These are phyloP conservation scores for Exserohilum rostratum DNA, from an alignment of 2,329 filamentous ascomycete genomes.

Conservation along the genomic window DNA sequence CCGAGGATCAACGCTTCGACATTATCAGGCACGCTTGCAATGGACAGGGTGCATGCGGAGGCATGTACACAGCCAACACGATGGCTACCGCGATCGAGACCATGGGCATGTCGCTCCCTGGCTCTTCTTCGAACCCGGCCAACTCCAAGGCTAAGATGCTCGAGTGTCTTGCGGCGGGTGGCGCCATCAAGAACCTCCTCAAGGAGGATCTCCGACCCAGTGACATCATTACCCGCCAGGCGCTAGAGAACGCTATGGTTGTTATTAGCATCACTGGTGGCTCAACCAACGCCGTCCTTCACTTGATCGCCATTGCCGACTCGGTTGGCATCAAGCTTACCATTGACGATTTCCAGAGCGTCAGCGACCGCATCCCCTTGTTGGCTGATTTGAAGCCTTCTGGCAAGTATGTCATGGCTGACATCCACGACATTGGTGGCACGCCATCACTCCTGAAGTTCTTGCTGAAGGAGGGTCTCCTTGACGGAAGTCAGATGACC, in stretches of 20 bases:
- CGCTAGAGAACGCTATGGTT: conserved; percentile 60
- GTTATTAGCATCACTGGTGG: conserved; percentile 58
- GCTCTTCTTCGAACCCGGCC: conserved; percentile 59
- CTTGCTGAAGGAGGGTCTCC: conserved; percentile 56
- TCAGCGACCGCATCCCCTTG: conserved; percentile 58
- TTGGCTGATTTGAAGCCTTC: conserved; percentile 60
- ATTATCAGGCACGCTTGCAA: conserved; percentile 93
- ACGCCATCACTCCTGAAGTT: conserved; percentile 58
- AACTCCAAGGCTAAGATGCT: conserved; percentile 58
- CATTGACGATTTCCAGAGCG: conserved; percentile 59
- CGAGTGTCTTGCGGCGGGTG: conserved; percentile 57
- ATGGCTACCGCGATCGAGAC: conserved; percentile 59
- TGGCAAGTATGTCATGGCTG: conserved; percentile 63
- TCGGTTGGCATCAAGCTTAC: conserved; percentile 58
- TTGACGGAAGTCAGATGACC: conserved; percentile 57
- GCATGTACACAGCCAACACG: conserved; percentile 69
- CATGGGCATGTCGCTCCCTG: conserved; percentile 59
- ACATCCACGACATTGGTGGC: conserved; percentile 62
- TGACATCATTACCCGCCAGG: conserved; percentile 57
- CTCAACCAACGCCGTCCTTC: conserved; percentile 59
- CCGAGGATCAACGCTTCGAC: conserved; percentile 88
- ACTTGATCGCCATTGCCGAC: conserved; percentile 59
- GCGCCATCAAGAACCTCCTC: conserved; percentile 58
- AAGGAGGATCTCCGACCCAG: conserved; percentile 58
- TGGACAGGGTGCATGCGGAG: conserved; percentile 81